Evolutionary conservation across 345 rosid species (phyloP), one percentile per base, ranked within the genome.

Genomic region (Alliaria petiolata): DNA sequence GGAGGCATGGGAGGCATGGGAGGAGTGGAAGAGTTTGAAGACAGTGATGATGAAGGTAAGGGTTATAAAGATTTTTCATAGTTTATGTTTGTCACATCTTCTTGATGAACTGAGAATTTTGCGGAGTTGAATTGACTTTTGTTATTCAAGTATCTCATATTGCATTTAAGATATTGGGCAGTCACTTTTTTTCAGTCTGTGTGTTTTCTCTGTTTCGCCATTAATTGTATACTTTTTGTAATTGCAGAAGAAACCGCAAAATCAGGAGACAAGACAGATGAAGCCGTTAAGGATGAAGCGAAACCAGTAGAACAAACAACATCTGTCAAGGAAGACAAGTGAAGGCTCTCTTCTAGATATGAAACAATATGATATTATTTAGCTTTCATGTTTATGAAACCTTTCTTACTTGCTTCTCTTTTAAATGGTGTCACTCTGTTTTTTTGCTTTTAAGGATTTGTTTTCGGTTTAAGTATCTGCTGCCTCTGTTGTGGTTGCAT

Each of bases 41-140:
- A 85, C 78, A 90, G 93, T 77, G 98, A 92, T 72, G 95, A 87
- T 67, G 98, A 92, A 80, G 96, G 98, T 92, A 80, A 78, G n/a
- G 7, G 28, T 52, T 43, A 15, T 44, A 25, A 11, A 16, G 30
- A 35, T 15, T 26, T 54, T 22, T 51, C 47, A 15, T 46, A 13
- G 69, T 71, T 65, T 17, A 30, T 10, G 67, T 67, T 38, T 66
- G 52, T 36, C 14, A 35, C 54, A 58, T 12, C 55, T 17, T 66
- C 43, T 57, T 66, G 35, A 36, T 53, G 56, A 63, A 36, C 14
- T 1, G 39, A n/a, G n/a, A 19, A 7, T 38, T 31, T 44, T 1
- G 0, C 6, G 4, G 2, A n/a, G 60, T 60, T 22, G 36, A 49
- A 31, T n/a, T 19, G 35, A 28, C 45, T 45, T n/a, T 35, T 47